These are phyloP conservation scores for Termitomyces sp. DNA, from an alignment of 768 basidiomycete genomes.

Conservation along the genomic window DNA sequence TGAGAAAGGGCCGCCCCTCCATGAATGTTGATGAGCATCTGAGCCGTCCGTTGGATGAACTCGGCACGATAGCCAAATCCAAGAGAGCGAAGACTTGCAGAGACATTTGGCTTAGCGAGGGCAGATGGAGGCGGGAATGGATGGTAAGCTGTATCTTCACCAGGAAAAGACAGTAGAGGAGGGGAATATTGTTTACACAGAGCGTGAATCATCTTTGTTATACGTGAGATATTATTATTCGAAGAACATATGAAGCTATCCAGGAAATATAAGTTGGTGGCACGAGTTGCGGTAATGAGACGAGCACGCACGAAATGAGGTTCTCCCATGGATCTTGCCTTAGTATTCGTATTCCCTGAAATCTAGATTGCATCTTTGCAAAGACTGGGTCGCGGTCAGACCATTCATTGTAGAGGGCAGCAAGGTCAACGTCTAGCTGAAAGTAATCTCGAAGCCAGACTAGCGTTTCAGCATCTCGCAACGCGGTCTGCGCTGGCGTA, in stretches of 20 bases:
- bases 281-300: neutral
- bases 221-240: constrained; percentile 94
- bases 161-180: constrained; percentile 46
- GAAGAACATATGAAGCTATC: constrained; percentile 96
- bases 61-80: constrained; percentile 96
- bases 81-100: constrained; percentile 62
- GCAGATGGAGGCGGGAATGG: constrained; percentile 80
- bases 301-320: constrained; percentile 72
- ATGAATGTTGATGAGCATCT: constrained; percentile 64
- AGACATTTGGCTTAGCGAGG: constrained; percentile 54
- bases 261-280: neutral
- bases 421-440: constrained; percentile 74
- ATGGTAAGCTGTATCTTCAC: constrained; percentile 47
- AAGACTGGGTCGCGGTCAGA: constrained; percentile 70
- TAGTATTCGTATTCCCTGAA: constrained; percentile 80
- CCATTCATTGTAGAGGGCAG: constrained; percentile 74
- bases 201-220: constrained; percentile 87
- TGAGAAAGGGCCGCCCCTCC: constrained; percentile 16
- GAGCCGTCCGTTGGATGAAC: constrained; percentile 80
- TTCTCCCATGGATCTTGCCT: constrained; percentile 97
- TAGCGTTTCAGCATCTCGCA: constrained; percentile 59
- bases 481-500: constrained; percentile 23
- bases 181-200: constrained; percentile 76
- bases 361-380: constrained; percentile 50
- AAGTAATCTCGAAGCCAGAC: constrained; percentile 84